A percentile compares a stretch with the other conserved stretches of the same genome.
Conservation (phyloP, 495 filamentous ascomycete genomes). For the Talaromyces borbonicus region DNA sequence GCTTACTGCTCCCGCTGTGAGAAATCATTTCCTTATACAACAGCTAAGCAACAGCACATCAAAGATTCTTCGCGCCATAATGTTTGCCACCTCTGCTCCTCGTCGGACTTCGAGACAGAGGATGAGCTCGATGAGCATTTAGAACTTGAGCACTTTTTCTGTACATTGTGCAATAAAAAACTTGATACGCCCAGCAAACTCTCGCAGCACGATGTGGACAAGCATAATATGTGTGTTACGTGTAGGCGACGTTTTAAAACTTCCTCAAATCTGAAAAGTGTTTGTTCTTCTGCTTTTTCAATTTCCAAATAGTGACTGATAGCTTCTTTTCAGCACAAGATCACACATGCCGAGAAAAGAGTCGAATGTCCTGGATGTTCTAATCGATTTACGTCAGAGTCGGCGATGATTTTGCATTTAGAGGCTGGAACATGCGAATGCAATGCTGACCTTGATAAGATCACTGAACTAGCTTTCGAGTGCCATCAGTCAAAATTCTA, state of each 20-base stretch:
- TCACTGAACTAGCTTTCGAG: neutral
- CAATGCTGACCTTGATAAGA: neutral
- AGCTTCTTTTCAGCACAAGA: neutral
- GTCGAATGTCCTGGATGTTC: conserved; percentile 1
- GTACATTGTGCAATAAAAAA: neutral
- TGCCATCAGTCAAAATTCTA: neutral
- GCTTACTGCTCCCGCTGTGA: neutral
- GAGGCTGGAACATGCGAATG: conserved; percentile 1
- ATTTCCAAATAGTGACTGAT: neutral
- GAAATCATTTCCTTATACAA: neutral
- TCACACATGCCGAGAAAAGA: neutral
- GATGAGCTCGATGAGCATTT: neutral
- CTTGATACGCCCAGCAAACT: neutral
- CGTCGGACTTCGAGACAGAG: neutral
- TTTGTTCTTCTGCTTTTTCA: neutral
- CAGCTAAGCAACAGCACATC: neutral
- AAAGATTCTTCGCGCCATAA: neutral
- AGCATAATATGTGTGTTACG: neutral
- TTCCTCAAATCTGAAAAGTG: neutral
- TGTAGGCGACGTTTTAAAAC: neutral
- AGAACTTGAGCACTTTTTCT: neutral
- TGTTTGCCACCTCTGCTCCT: neutral
- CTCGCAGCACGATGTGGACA: neutral
- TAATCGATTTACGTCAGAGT: neutral
- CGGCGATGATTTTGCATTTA: conserved; percentile 1